Evolutionary conservation across 192 early-diverging fungal genomes (phyloP).

Genomic region (Coemansia reversa): DNA sequence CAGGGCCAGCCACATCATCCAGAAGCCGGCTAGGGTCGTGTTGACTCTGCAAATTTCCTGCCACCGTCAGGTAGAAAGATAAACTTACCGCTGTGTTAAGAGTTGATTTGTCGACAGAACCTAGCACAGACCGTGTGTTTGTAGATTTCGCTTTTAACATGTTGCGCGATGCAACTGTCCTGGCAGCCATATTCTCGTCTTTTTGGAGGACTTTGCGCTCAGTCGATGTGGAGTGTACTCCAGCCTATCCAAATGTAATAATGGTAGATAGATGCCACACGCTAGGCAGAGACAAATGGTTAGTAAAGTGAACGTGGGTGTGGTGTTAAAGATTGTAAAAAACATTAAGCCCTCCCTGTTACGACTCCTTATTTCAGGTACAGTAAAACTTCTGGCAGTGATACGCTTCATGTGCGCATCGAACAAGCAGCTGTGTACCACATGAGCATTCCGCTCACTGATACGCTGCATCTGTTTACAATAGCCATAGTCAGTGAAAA

Average conservation of each 20-base stretch:
- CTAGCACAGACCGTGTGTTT: conserved; percentile 13
- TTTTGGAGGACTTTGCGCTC: conserved; percentile 8
- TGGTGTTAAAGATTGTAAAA: no score
- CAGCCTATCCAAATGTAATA: not conserved
- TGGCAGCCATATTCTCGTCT: conserved; percentile 8
- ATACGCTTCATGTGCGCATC: not conserved
- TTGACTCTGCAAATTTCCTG: no score
- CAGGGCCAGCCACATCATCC: not conserved
- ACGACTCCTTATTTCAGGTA: not conserved
- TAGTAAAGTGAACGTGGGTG: no score
- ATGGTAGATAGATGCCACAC: not conserved
- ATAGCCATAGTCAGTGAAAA: not conserved
- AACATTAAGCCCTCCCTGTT: no score
- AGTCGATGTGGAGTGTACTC: conserved; percentile 4
- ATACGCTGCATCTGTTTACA: conserved; percentile 18
- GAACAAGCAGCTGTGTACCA: conserved; percentile 5
- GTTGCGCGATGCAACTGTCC: conserved; percentile 3
- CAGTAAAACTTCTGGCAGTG: not conserved
- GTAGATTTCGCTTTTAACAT: conserved; percentile 14
- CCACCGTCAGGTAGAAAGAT: no score
- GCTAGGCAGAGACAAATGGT: no score
- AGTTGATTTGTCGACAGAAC: conserved; percentile 9
- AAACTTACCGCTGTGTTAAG: conserved; percentile 22
- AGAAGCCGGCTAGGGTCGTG: not conserved
- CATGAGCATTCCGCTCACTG: conserved; percentile 15